A percentile compares a stretch with the other conserved stretches of the same genome.
Conservation (phyloP, 441 rosid genomes). For the Iberis amara region DNA sequence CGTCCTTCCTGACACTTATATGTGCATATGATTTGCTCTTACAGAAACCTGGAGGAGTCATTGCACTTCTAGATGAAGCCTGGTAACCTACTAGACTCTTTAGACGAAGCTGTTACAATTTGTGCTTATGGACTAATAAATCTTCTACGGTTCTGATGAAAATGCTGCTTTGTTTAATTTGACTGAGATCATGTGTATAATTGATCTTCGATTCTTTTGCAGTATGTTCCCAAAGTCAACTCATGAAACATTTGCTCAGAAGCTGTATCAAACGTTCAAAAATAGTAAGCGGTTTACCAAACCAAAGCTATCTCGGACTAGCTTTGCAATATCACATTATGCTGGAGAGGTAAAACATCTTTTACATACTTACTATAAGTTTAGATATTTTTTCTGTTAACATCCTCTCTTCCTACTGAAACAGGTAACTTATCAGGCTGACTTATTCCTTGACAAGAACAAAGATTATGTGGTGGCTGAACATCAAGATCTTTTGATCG, state of each 20-base stretch:
- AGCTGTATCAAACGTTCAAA: constrained; percentile 95
- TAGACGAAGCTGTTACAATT: constrained; percentile 21
- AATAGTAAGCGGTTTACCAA: constrained; percentile 90
- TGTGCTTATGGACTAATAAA: constrained; percentile 8
- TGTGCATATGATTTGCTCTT: constrained; percentile 31
- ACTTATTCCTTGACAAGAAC: constrained; percentile 95
- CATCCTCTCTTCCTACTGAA: constrained; percentile 22
- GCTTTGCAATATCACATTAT: constrained; percentile 93
- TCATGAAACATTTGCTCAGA: constrained; percentile 99
- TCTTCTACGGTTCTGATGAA: constrained; percentile 18
- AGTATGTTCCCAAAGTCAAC: constrained; percentile 99
- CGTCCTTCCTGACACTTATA: constrained; percentile 11
- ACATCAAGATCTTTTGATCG: constrained; percentile 92
- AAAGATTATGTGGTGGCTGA: constrained; percentile 99
- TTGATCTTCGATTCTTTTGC: constrained; percentile 31
- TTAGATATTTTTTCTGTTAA: constrained; percentile 21
- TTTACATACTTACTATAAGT: constrained; percentile 22
- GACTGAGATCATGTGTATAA: constrained; percentile 26
- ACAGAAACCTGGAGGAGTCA: constrained; percentile 99
- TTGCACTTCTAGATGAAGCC: constrained; percentile 99
- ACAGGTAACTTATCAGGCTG: constrained; percentile 90
- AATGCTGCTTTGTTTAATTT: constrained; percentile 22
- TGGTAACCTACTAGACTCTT: constrained; percentile 51
- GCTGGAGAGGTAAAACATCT: constrained; percentile 86
- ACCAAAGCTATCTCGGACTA: constrained; percentile 98